These are phyloP conservation scores for Euphrasia confusa DNA, from an alignment of 257 asterid genomes.

Conservation along the genomic window DNA sequence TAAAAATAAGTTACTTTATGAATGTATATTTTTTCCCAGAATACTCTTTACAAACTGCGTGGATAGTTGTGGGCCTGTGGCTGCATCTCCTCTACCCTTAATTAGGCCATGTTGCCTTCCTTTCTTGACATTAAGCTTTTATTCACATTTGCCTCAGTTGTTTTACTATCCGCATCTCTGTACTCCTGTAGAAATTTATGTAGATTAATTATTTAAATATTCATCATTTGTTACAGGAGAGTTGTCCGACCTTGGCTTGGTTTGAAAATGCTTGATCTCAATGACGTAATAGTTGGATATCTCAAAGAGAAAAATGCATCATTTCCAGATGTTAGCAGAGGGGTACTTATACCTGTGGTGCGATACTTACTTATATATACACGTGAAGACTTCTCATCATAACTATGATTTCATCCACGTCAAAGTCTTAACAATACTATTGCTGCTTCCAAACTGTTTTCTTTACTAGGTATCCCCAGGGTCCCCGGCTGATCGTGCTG, in stretches of 20 bases:
- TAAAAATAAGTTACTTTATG: neutral
- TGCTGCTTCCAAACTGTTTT: neutral
- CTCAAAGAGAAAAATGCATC: conserved; percentile 68
- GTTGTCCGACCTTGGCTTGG: conserved; percentile 98
- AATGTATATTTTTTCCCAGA: neutral
- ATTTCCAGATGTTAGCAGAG: conserved; percentile 63
- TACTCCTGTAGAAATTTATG: neutral
- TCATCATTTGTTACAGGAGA: conserved; percentile 50
- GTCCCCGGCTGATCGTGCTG: conserved; percentile 88
- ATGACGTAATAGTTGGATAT: conserved; percentile 67
- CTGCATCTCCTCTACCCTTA: neutral
- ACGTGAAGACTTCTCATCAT: conserved; percentile 18
- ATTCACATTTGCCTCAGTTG: neutral
- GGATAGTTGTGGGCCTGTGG: neutral
- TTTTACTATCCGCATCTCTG: neutral
- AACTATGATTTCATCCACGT: conserved; percentile 11
- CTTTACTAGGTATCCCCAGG: conserved; percentile 69
- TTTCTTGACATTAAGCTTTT: neutral
- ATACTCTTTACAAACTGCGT: neutral
- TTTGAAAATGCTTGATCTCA: conserved; percentile 83
- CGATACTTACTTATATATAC: conserved; percentile 20
- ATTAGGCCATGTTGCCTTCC: neutral
- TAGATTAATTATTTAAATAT: neutral
- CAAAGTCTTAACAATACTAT: neutral
- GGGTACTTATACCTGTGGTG: conserved; percentile 84